phyloP scores from a whole-genome alignment of 768 basidiomycete species.

The Vishniacozyma victoriae region DNA sequence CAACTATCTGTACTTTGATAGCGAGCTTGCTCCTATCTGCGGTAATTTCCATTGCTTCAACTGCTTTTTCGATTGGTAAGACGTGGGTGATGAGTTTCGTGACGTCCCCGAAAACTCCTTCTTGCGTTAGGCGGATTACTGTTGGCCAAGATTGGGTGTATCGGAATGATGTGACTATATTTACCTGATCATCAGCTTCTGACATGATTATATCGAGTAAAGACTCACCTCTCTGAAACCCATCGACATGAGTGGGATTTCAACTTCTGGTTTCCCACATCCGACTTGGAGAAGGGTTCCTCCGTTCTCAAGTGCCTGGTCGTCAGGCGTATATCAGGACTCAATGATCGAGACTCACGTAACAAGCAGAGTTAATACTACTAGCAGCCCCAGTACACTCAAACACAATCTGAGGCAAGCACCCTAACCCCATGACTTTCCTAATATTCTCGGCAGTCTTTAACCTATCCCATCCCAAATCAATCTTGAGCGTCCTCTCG shows the following conservation, averaged over 20 bases:
- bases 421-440: constrained; percentile 18
- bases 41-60: constrained; percentile 29
- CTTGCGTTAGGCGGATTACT: constrained; percentile 20
- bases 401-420: constrained; percentile 23
- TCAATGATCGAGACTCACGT: constrained; percentile 11
- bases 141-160: constrained; percentile 27
- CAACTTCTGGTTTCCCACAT: constrained; percentile 23
- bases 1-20: constrained; percentile 40
- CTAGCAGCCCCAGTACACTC: constrained; percentile 27
- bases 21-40: constrained; percentile 27
- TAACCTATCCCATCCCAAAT: constrained; percentile 22
- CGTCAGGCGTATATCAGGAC: neutral
- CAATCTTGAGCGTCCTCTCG: constrained; percentile 17
- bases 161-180: constrained; percentile 29
- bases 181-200: constrained; percentile 4
- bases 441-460: constrained; percentile 17
- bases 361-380: constrained; percentile 25
- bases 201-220: neutral
- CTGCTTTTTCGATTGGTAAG: constrained; percentile 19
- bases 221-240: constrained; percentile 20
- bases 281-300: constrained; percentile 28
- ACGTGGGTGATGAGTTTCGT: constrained; percentile 28
- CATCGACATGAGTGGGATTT: constrained; percentile 23
- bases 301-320: constrained; percentile 27
- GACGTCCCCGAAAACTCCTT: constrained; percentile 18